Percentiles rank a stretch among this genome's conserved stretches.
Conservation (phyloP, 441 rosid species). For the Gossypium davidsonii region DNA sequence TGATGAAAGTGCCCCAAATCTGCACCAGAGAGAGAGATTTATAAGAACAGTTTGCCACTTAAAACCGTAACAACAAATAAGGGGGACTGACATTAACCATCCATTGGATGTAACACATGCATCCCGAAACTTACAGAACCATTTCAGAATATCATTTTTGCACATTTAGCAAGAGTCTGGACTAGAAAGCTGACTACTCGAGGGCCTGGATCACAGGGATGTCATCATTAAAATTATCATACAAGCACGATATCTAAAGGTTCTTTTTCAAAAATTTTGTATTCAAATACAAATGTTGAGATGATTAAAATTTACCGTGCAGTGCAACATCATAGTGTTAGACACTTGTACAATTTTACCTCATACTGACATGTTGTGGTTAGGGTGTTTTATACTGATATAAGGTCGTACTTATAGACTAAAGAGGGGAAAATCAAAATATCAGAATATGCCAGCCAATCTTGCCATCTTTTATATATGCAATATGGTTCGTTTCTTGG, state of each 20-base stretch:
- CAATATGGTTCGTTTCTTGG: neutral
- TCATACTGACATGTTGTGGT: slow-evolving; percentile 97
- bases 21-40: slow-evolving; percentile 20
- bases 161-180: slow-evolving; percentile 85
- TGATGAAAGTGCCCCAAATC: slow-evolving; percentile 83
- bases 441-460: slow-evolving; percentile 1
- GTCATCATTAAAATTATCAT: slow-evolving; percentile 6
- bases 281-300: neutral
- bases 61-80: neutral
- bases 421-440: neutral
- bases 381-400: slow-evolving; percentile 75
- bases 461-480: neutral
- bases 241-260: neutral
- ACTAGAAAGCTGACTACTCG: slow-evolving; percentile 87
- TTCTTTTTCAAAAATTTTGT: neutral
- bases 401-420: slow-evolving; percentile 64
- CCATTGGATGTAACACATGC: neutral
- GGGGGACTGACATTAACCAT: neutral
- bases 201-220: slow-evolving; percentile 53
- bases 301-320: neutral
- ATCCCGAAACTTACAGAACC: neutral
- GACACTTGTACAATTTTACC: slow-evolving; percentile 32
- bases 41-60: neutral
- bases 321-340: neutral
- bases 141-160: slow-evolving; percentile 44